Base-by-base conservation (phyloP, 257 asterid genomes). In the Cynanchum wilfordii region DNA sequence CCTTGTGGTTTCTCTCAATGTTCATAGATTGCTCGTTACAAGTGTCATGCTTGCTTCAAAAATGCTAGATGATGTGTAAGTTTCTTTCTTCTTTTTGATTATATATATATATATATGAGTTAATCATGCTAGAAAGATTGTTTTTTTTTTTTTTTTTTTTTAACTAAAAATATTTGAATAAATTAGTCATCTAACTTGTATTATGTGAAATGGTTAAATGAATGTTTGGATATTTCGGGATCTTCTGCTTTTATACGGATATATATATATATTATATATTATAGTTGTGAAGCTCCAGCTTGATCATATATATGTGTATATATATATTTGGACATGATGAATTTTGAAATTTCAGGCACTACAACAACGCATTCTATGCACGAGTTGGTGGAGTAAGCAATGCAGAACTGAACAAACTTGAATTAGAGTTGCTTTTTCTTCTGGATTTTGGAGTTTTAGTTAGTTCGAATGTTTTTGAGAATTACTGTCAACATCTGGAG, bases 1-100 rank as follows among this genome's bases (percentile, higher is more conserved):
- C 1, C 89, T 90, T 27, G 86, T 93, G 44, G 86, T 87, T 62
- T 88, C 98, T 27, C 84, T 88, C 85, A 93, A 93, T 68, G 90
- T 90, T 62, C 97, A 93, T 76, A 76, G 98, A 24, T 68, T 93
- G 79, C 79, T 90, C 2, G 86, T 90, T 60, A 89, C 97, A 0
- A 78, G 90, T 72, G 89, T 93, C 25, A 87, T 91, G 97, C 86
- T 93, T 60, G 98, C 97, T 78, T 90, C 98, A 79, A 93, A 93
- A 80, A 83, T 88, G 80, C 90, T 90, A 16, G 98, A 93, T 71
- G 98, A 93, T 67, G 78, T 80, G 97, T 93, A 75, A 84, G 97
- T 73, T 8, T 49, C 50, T 59, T 24, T n/a, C 10, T 63, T 10
- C 42, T 7, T 3, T 50, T 50, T 50, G 5, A 1, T 2, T 33